Percentiles rank a stretch among this genome's conserved stretches.
Conservation (phyloP, 257 asterid species). For the Nicotiana tabacum region DNA sequence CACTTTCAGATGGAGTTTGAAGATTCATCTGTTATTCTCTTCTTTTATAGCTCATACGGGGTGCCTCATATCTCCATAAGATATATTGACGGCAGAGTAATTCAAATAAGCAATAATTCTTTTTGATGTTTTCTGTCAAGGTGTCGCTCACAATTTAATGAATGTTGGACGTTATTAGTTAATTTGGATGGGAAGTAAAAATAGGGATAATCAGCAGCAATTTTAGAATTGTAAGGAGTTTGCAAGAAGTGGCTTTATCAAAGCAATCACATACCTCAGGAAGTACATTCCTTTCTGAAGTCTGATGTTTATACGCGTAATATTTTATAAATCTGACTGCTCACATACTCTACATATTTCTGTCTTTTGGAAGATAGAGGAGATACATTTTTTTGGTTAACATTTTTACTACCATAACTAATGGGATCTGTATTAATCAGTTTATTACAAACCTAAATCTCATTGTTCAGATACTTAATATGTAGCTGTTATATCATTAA, state of each 20-base stretch:
- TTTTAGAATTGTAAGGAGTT: background rate
- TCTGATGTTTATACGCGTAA: background rate
- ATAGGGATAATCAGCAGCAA: background rate
- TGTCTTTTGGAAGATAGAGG: background rate
- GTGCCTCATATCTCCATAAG: background rate
- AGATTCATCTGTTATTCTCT: background rate
- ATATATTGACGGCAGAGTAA: background rate
- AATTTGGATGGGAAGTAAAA: background rate
- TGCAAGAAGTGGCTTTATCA: background rate
- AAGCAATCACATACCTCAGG: background rate
- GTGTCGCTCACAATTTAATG: background rate
- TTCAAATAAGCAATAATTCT: background rate
- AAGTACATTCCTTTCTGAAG: background rate
- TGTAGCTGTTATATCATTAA: background rate
- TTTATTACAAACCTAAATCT: background rate
- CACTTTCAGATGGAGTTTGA: slow-evolving; percentile 2
- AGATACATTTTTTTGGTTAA: background rate
- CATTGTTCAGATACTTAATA: background rate
- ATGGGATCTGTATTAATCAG: background rate
- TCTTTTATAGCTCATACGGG: background rate
- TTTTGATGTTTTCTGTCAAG: background rate
- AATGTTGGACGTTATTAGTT: background rate
- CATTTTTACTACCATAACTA: background rate
- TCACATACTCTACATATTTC: background rate
- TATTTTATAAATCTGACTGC: background rate